Conservation (phyloP, 2,329 filamentous ascomycete genomes). For the Aspergillaceae sp. region DNA sequence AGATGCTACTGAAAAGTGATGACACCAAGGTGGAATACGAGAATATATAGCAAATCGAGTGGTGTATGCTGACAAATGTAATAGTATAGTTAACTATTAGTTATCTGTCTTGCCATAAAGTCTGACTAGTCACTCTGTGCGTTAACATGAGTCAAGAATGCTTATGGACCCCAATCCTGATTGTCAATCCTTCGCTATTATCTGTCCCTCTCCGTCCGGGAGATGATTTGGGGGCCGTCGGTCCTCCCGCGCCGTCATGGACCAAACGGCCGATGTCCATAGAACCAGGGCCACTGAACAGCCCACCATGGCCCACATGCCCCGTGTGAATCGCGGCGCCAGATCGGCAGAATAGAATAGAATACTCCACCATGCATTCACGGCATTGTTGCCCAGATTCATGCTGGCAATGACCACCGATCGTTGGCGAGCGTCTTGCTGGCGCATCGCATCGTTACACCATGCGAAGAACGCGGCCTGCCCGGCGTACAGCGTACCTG, state of each 20-base stretch:
- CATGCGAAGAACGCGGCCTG: slow-evolving; percentile 69
- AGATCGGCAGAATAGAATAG: slow-evolving; percentile 60
- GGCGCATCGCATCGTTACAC: slow-evolving; percentile 62
- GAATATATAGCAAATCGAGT: background rate
- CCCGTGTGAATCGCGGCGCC: slow-evolving; percentile 57
- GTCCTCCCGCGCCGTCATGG: slow-evolving; percentile 8
- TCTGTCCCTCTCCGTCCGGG: background rate
- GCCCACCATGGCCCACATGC: slow-evolving; percentile 23
- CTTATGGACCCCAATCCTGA: too few relatives aligned
- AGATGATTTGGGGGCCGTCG: background rate
- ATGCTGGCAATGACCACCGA: slow-evolving; percentile 63
- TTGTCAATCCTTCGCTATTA: background rate
- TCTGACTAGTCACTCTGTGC: too few relatives aligned
- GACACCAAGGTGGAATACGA: too few relatives aligned
- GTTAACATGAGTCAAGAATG: too few relatives aligned
- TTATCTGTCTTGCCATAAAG: too few relatives aligned
- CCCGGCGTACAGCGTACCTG: slow-evolving; percentile 61
- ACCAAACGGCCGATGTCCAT: slow-evolving; percentile 11
- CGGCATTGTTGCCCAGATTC: slow-evolving; percentile 59
- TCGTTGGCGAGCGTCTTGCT: slow-evolving; percentile 54
- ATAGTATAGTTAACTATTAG: too few relatives aligned
- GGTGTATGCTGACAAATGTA: background rate
- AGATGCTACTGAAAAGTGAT: too few relatives aligned
- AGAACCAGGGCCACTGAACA: slow-evolving; percentile 11
- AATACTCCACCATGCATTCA: slow-evolving; percentile 67